phyloP scores from a whole-genome alignment of 768 basidiomycete genomes.

The Tulasnella sp. region DNA sequence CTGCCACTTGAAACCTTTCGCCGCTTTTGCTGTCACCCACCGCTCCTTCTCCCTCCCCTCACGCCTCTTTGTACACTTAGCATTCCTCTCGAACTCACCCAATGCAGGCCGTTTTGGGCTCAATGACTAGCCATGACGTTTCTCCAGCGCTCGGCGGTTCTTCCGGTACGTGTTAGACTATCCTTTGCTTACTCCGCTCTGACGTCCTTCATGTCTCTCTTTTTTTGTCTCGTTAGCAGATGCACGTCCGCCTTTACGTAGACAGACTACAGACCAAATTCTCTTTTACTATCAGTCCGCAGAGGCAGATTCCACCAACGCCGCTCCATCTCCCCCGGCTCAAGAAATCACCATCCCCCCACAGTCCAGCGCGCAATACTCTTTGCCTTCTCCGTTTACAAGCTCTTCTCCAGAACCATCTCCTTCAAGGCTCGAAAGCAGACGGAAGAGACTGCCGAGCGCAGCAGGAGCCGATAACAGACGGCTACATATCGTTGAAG shows the following conservation, averaged over 20 bases:
- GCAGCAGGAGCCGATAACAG: constrained; percentile 1
- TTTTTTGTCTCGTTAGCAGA: neutral
- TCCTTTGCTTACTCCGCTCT: neutral
- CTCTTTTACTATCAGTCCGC: constrained; percentile 12
- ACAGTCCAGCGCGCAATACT: constrained; percentile 4
- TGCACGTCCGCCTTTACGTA: neutral
- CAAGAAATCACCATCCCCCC: neutral
- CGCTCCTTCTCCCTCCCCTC: neutral
- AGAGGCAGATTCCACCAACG: neutral
- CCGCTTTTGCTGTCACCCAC: neutral
- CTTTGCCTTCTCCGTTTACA: neutral
- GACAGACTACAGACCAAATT: constrained; percentile 4
- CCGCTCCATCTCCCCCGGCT: neutral
- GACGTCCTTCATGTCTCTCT: neutral
- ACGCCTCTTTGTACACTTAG: neutral
- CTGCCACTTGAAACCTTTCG: neutral
- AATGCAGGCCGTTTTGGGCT: neutral
- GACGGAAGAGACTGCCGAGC: neutral
- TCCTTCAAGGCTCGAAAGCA: neutral
- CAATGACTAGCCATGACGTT: neutral
- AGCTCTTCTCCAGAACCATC: neutral
- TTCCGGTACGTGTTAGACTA: neutral
- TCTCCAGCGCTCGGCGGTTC: neutral
- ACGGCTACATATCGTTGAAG: constrained; percentile 1
- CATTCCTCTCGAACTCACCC: neutral